These are phyloP conservation scores for Acanthamoeba healyi DNA, from an alignment of 208 protist genomes.

Conservation along the genomic window DNA sequence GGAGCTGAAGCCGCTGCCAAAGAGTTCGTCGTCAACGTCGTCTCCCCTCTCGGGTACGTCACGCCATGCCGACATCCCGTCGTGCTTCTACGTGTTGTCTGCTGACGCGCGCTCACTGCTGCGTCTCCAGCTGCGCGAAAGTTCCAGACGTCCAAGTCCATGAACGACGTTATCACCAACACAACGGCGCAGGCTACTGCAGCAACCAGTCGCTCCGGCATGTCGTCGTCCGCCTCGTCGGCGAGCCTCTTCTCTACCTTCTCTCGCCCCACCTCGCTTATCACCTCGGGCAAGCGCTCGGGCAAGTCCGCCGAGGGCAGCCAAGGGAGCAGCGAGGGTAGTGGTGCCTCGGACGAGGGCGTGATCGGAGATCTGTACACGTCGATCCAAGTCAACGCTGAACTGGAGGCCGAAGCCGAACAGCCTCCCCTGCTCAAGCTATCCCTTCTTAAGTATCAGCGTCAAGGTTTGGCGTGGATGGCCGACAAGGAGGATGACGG, in stretches of 20 bases:
- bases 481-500: background rate
- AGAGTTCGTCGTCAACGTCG: background rate
- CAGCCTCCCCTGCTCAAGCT: conserved; percentile 53
- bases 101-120: background rate
- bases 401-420: conserved; percentile 54
- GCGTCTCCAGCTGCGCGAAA: background rate
- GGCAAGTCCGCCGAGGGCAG: background rate
- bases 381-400: conserved; percentile 62
- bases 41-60: background rate
- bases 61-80: too few species aligned
- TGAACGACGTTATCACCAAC: background rate
- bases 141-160: conserved; percentile 28
- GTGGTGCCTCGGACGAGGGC: background rate
- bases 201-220: background rate
- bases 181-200: background rate
- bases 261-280: background rate
- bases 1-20: background rate
- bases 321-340: background rate
- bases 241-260: conserved; percentile 16
- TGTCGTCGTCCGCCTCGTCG: conserved; percentile 2
- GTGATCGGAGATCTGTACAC: conserved; percentile 70
- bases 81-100: too few species aligned
- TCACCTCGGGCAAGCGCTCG: background rate
- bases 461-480: conserved; percentile 14
- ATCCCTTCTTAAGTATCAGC: conserved; percentile 33